phyloP scores from a whole-genome alignment of 1,139 yeast genomes.

The Hyphopichia burtonii region DNA sequence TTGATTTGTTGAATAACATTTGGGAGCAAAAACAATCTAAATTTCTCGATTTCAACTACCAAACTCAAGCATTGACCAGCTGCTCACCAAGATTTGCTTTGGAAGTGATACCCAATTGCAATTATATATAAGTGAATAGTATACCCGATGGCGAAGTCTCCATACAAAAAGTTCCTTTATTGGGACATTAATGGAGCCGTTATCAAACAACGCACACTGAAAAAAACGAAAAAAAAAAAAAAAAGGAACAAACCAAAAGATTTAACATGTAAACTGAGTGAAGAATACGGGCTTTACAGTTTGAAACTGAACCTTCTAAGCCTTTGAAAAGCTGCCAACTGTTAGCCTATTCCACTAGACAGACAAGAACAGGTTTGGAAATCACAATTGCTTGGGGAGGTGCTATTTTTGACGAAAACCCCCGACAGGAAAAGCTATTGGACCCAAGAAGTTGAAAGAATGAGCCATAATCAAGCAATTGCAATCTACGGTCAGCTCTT shows the following conservation, averaged over 20 bases:
- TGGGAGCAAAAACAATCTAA: constrained; percentile 1
- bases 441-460: constrained; percentile 1
- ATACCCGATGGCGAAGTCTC: no score
- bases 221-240: not conserved
- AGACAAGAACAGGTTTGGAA: no score
- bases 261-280: not conserved
- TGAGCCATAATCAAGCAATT: constrained; percentile 14
- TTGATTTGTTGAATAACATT: constrained; percentile 5
- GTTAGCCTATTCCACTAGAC: no score
- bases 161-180: not conserved
- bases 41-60: no score
- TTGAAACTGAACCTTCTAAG: no score
- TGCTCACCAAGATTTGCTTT: no score
- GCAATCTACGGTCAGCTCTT: constrained; percentile 26
- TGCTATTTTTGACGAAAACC: no score
- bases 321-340: no score
- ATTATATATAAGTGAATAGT: no score
- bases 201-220: not conserved
- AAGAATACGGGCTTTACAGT: not conserved
- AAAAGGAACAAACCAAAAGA: not conserved
- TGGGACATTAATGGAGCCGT: not conserved
- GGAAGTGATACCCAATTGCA: not conserved
- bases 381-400: no score
- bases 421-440: no score
- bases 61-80: no score